A percentile compares a stretch with the other conserved stretches of the same genome.
Evolutionary conservation across 768 basidiomycete species (phyloP).

Genomic region (Termitomyces sp.): DNA sequence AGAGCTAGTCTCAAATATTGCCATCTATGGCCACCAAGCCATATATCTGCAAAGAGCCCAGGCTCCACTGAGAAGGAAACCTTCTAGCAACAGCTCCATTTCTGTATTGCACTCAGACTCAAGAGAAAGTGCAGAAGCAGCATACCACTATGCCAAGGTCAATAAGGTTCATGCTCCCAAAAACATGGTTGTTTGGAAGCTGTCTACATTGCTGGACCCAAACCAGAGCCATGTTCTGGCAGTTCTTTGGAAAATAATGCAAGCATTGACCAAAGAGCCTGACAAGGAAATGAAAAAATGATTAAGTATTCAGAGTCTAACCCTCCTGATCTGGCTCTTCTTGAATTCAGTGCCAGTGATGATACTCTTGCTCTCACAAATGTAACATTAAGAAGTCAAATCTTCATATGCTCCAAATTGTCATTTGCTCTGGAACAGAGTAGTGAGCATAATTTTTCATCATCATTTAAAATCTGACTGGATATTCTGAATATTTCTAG

Average conservation of each 20-base stretch:
- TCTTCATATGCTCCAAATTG: background rate
- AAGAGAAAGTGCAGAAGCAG: rapidly evolving
- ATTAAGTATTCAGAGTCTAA: background rate
- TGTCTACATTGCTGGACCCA: background rate
- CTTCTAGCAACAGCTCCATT: background rate
- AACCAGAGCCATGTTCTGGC: background rate
- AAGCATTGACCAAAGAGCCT: too few relatives aligned
- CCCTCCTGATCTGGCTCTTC: background rate
- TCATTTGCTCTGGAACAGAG: background rate
- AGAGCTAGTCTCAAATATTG: too few relatives aligned
- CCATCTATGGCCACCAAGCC: too few relatives aligned
- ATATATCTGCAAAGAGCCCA: too few relatives aligned
- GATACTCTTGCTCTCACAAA: background rate
- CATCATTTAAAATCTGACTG: background rate
- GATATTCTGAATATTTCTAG: background rate
- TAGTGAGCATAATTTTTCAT: background rate
- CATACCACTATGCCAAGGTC: background rate
- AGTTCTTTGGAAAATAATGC: background rate
- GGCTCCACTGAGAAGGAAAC: background rate
- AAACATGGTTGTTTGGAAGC: background rate
- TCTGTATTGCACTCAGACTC: background rate
- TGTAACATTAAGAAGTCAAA: background rate
- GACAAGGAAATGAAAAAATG: background rate
- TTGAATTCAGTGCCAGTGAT: background rate
- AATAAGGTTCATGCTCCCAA: background rate